Evolutionary conservation across 768 basidiomycete species (phyloP).

Genomic region (Tulasnella sp.): DNA sequence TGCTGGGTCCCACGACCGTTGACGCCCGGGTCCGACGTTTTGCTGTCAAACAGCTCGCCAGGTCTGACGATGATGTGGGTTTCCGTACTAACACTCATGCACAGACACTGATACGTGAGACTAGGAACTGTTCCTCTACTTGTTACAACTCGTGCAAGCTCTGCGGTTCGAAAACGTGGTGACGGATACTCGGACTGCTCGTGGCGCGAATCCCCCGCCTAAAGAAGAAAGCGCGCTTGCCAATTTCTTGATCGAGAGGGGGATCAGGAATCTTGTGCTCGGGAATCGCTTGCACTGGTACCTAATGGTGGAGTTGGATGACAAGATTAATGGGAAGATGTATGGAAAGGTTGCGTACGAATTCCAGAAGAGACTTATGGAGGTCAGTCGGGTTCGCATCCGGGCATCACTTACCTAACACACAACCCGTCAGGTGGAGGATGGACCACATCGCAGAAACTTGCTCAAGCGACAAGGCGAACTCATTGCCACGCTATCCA

Average conservation of each 20-base stretch:
- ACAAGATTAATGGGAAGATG: constrained; percentile 80
- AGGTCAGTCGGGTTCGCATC: constrained; percentile 38
- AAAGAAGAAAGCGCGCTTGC: constrained; percentile 89
- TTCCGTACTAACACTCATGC: neutral
- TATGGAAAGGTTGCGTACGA: constrained; percentile 83
- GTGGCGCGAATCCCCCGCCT: constrained; percentile 43
- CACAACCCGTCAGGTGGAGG: constrained; percentile 38
- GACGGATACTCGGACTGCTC: constrained; percentile 62
- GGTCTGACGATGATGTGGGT: constrained; percentile 88
- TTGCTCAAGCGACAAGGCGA: constrained; percentile 86
- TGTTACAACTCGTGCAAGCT: constrained; percentile 93
- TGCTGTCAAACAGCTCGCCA: constrained; percentile 78
- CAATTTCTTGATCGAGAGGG: constrained; percentile 79
- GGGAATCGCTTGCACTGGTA: constrained; percentile 97
- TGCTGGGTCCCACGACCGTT: constrained; percentile 79
- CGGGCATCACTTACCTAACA: neutral
- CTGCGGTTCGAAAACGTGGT: constrained; percentile 88
- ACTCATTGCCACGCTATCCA: constrained; percentile 73
- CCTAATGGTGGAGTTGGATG: constrained; percentile 90
- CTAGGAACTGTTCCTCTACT: constrained; percentile 83
- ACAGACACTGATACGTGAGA: neutral
- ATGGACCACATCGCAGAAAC: constrained; percentile 71
- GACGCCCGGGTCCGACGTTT: constrained; percentile 89
- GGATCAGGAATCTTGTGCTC: constrained; percentile 67
- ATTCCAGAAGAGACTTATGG: constrained; percentile 77